These are phyloP conservation scores for Aspergillus latus DNA, from an alignment of 2,329 filamentous ascomycete genomes.

Conservation along the genomic window DNA sequence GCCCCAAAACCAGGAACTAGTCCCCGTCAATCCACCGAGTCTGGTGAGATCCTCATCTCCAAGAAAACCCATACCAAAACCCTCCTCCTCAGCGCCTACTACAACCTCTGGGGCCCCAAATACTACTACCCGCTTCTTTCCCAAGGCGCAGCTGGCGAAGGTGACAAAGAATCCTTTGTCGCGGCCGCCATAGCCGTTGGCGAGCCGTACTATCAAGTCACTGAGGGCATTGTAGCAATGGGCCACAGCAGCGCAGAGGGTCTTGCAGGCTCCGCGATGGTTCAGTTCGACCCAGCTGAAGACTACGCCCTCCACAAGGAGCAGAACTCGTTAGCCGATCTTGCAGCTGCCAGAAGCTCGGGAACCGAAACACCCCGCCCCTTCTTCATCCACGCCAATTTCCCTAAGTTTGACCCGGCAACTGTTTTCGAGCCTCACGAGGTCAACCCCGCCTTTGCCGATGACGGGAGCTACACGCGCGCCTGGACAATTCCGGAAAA, in stretches of 20 bases:
- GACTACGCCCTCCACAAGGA: slow-evolving; percentile 28
- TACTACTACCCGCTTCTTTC: slow-evolving; percentile 49
- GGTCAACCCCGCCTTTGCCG: slow-evolving; percentile 31
- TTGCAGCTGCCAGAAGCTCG: slow-evolving; percentile 28
- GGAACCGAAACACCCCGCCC: slow-evolving; percentile 30
- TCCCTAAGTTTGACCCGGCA: slow-evolving; percentile 42
- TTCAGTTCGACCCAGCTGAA: slow-evolving; percentile 38
- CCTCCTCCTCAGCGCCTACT: slow-evolving; percentile 51
- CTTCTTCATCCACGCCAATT: slow-evolving; percentile 44
- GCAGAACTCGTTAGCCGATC: not conserved
- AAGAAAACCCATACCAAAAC: slow-evolving; percentile 44
- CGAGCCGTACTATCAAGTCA: slow-evolving; percentile 45
- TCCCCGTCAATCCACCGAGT: slow-evolving; percentile 40
- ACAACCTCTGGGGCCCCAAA: slow-evolving; percentile 49
- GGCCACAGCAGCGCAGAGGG: slow-evolving; percentile 31
- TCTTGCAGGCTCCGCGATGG: slow-evolving; percentile 40
- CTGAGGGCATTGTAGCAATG: slow-evolving; percentile 35
- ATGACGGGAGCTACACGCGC: slow-evolving; percentile 34
- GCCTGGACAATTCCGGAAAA: slow-evolving; percentile 34
- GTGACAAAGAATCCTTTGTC: slow-evolving; percentile 54
- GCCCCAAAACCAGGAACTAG: slow-evolving; percentile 21
- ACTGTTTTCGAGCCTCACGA: slow-evolving; percentile 35
- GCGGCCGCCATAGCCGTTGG: slow-evolving; percentile 44
- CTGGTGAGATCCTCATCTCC: slow-evolving; percentile 48
- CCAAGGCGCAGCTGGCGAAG: slow-evolving; percentile 50